These are phyloP conservation scores for Suhomyces terraborum DNA, from an alignment of 1,139 yeast genomes.

Conservation along the genomic window DNA sequence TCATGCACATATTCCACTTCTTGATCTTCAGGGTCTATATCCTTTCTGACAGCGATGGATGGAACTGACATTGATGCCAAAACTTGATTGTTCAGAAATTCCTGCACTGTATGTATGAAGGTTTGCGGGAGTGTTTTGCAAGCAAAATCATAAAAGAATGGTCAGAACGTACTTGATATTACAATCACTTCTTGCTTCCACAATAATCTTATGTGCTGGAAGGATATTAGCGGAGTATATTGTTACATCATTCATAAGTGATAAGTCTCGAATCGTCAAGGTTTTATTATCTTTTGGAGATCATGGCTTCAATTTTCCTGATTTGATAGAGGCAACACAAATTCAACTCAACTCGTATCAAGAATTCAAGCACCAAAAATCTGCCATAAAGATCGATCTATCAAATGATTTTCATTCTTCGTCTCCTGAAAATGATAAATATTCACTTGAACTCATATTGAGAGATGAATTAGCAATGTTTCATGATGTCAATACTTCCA, in stretches of 20 bases:
- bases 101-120: background rate
- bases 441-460: slow-evolving; percentile 32
- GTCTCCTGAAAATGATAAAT: slow-evolving; percentile 15
- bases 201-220: no score
- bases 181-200: no score
- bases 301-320: slow-evolving; percentile 48
- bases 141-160: no score
- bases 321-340: slow-evolving; percentile 45
- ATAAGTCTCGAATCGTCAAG: slow-evolving; percentile 18
- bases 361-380: slow-evolving; percentile 16
- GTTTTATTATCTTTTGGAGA: slow-evolving; percentile 39
- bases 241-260: no score
- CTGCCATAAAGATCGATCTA: slow-evolving; percentile 15
- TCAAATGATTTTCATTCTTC: slow-evolving; percentile 16
- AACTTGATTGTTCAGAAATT: background rate
- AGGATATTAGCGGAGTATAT: no score
- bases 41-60: slow-evolving; percentile 31
- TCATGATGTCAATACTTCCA: slow-evolving; percentile 41
- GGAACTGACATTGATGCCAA: slow-evolving; percentile 30
- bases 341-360: slow-evolving; percentile 34
- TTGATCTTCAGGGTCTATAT: slow-evolving; percentile 51
- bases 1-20: slow-evolving; percentile 83
- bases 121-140: no score
- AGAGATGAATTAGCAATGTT: slow-evolving; percentile 37
- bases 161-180: no score